Evolutionary conservation across 164 flowering plant genomes (phyloP), one percentile per base, ranked within the genome.

Genomic region (Cinnamomum micranthum): DNA sequence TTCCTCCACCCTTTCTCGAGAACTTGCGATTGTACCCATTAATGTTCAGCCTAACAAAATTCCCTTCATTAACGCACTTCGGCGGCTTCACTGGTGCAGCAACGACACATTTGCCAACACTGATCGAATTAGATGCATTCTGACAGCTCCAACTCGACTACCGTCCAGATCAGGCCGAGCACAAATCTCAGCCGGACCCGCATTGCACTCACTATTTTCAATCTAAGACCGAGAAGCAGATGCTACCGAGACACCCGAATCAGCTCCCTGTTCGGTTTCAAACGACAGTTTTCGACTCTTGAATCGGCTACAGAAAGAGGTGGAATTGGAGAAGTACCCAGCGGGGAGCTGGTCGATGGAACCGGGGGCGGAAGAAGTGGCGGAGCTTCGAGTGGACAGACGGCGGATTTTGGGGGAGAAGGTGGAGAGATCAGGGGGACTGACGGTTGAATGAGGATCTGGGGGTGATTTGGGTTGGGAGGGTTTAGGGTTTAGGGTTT

Each of bases 31-130:
- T 90, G 72, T 81, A 80, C 19, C 95, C 85, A 75, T 89, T 91
- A 27, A 96, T 76, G 77, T 93, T 92, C 15, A 92, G 83, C 89
- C 81, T 91, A 65, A 94, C 97, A 76, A 96, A 96, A 69, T 96
- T 96, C 58, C 97, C 95, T 82, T 93, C 97, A 69, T 41, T 80
- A 7, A 63, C 77, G 62, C 81, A 59, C 80, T 88, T 93, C 11
- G 65, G 50, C 50, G 24, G 51, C 14, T 51, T 55, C 31, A 33
- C 63, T 14, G 76, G 72, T 4, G 60, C 60, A 3, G 60, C 47
- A 25, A 73, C 35, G 5, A 47, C 66, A n/a, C n/a, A 6, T 7
- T n/a, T 7, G 20, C 27, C 50, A 1, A 11, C 12, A n/a, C 72
- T 6, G n/a, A 74, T 50, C 22, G 64, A 74, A 68, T 74, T 68